Base-by-base conservation (phyloP, 805 yeast species). In the Brettanomyces anomalus region DNA sequence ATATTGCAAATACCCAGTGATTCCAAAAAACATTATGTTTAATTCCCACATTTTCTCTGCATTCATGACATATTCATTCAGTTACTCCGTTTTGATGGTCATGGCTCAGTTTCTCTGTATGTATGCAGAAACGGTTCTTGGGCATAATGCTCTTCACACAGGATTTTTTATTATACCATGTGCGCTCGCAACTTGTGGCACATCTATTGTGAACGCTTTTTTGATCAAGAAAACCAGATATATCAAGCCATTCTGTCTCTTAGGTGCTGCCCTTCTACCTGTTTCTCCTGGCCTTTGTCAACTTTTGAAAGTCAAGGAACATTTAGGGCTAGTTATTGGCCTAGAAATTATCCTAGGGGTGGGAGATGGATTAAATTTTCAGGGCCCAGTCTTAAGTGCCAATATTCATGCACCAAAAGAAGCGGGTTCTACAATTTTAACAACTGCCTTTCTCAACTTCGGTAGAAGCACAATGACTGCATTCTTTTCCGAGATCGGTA, bases 321-420 rank as follows among this genome's bases (percentile, higher is more conserved):
- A 62, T 4, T 46, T 50, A 1, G 48, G 67, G 0, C 37, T 51
- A 16, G 61, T 67, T 45, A 70, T 75, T 43, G 77, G 80, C 1
- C 59, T 65, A 31, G 64, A 70, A 41, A 69, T 74, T 33, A 49
- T 72, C 13, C 51, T 57, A 11, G 82, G 82, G 28, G 55, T 68
- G n/a, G 65, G 70, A 0, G 51, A 62, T 31, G 82, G 82, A 2
- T 24, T 71, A 8, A 56, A 56, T 37, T 60, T 72, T 54, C 80
- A 75, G 53, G 55, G 73, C 3, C 40, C 65, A n/a, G 52, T 70
- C 14, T 53, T 72, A 21, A 56, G 68, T 4, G 60, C 70, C 3
- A 77, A 74, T 49, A 54, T 76, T 15, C 52, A 62, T 18, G 76
- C 77, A 10, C 79, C 81, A 30, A 71, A 74, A 46, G 55, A 63